These are phyloP conservation scores for Solanum dulcamara DNA, from an alignment of 257 asterid genomes.

Conservation along the genomic window DNA sequence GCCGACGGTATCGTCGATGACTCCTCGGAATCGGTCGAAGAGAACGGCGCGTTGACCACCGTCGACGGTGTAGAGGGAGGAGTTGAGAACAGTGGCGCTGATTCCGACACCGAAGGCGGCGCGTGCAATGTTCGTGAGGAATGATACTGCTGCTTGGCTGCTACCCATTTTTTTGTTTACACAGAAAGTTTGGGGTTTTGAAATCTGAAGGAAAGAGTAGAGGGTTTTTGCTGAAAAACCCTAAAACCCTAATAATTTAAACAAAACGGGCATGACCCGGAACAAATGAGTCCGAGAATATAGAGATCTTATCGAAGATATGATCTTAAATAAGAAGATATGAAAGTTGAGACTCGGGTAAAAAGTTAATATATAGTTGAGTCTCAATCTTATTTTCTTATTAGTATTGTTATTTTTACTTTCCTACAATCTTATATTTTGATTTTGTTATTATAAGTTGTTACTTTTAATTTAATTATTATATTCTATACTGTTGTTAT, in stretches of 20 bases:
- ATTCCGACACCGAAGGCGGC: constrained; percentile 63
- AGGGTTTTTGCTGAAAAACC: not conserved
- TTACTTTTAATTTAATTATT: not conserved
- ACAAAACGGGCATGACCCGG: not conserved
- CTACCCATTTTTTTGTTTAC: constrained; percentile 29
- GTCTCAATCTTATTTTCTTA: not conserved
- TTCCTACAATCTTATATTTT: not conserved
- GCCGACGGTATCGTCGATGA: constrained; percentile 58
- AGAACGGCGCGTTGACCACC: constrained; percentile 95
- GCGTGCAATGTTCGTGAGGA: constrained; percentile 64
- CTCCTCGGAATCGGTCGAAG: constrained; percentile 88
- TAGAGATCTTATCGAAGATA: not conserved
- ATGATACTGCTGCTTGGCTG: constrained; percentile 50
- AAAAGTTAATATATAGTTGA: not conserved
- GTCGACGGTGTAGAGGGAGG: constrained; percentile 91
- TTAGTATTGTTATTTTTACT: not conserved
- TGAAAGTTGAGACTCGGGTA: not conserved
- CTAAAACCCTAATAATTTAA: not conserved
- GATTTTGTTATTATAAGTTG: not conserved
- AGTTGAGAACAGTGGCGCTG: constrained; percentile 45
- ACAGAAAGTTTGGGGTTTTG: not conserved
- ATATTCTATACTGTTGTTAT: too few relatives aligned
- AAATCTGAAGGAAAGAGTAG: not conserved
- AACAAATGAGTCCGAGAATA: not conserved
- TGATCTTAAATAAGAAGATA: not conserved